A percentile compares a stretch with the other conserved stretches of the same genome.
Evolutionary conservation across 2,329 filamentous ascomycete species (phyloP).

Genomic region (Xylariaceae sp.): DNA sequence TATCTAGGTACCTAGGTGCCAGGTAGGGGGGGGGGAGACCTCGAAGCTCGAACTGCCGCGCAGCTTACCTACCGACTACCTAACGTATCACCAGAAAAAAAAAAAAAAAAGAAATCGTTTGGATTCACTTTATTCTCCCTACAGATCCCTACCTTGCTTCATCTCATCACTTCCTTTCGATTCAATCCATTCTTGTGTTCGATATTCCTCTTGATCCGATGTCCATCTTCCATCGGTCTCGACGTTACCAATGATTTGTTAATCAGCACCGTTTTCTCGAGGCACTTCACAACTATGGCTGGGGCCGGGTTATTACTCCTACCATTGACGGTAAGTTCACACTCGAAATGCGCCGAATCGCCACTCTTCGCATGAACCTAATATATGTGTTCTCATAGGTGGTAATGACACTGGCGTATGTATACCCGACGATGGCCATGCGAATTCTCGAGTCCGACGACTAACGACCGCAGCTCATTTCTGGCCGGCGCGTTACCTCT

Average conservation of each 20-base stretch:
- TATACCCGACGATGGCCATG: conserved; percentile 11
- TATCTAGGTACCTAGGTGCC: conserved; percentile 1
- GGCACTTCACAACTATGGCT: conserved; percentile 25
- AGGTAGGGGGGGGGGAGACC: too few species aligned
- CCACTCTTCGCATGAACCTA: conserved; percentile 15
- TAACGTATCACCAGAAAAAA: not conserved
- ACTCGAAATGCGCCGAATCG: not conserved
- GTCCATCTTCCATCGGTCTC: conserved; percentile 3
- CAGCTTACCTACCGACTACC: too few species aligned
- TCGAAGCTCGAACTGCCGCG: too few species aligned
- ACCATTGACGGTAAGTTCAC: conserved; percentile 30
- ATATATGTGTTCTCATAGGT: conserved; percentile 23
- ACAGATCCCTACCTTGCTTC: not conserved
- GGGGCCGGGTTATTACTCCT: conserved; percentile 33
- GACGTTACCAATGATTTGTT: conserved; percentile 24
- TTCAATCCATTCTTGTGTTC: not conserved
- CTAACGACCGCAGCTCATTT: conserved; percentile 64
- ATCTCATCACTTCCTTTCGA: not conserved
- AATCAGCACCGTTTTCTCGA: conserved; percentile 17
- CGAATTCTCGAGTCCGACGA: conserved; percentile 14
- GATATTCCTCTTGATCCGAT: conserved; percentile 1
- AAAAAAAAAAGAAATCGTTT: not conserved
- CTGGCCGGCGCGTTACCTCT: conserved; percentile 86
- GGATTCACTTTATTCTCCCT: not conserved
- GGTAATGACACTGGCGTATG: conserved; percentile 36